Evolutionary conservation across 2,329 filamentous ascomycete genomes (phyloP), one percentile per base, ranked within the genome.

Genomic region (Fusarium continuum): DNA sequence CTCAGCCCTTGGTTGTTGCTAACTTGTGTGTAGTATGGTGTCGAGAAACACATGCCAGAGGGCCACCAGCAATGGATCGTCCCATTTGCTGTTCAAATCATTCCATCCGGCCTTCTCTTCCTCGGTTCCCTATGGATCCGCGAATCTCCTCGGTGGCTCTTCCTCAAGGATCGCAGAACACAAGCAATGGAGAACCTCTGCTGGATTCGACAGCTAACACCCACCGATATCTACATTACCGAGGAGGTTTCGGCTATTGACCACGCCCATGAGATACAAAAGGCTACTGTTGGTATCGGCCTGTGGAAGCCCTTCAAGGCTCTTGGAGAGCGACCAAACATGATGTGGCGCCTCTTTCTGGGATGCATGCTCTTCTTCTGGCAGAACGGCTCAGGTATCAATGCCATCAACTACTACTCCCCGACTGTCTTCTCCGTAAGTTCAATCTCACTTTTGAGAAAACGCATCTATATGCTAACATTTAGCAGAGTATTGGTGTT

Each of bases 311-410:
- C 65, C 13, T 68, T 68, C 59, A 31, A 62, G 6, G 65, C 65
- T 5, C 55, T 68, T 4, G 53, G 38, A 4, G 35, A 61, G 10
- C 52, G 59, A 16, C 65, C 65, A 6, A 68, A 55, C 83, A 89
- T 87, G 38, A 80, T 82, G 53, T 87, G 83, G 74, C 82, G 87
- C 36, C 82, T 90, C 62, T 83, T 88, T 70, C 79, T 90, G 16
- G 87, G 87, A 45, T 83, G 84, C 20, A 83, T 87, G 69, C 78
- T 91, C 13, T 89, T 89, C 79, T 79, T 89, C 63, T 89, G 84
- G 82, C 88, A 90, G 72, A 90, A 90, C 61, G 84, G 85, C 7
- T 83, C 80, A 0, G 88, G 88, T 9, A 68, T 68, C n/a, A 68
- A 68, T 8, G 65, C 65, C 5, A 68, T 68, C 31, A 68, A 68